Base-by-base conservation (phyloP, 23 red algal genomes). In the Chondrus crispus region DNA sequence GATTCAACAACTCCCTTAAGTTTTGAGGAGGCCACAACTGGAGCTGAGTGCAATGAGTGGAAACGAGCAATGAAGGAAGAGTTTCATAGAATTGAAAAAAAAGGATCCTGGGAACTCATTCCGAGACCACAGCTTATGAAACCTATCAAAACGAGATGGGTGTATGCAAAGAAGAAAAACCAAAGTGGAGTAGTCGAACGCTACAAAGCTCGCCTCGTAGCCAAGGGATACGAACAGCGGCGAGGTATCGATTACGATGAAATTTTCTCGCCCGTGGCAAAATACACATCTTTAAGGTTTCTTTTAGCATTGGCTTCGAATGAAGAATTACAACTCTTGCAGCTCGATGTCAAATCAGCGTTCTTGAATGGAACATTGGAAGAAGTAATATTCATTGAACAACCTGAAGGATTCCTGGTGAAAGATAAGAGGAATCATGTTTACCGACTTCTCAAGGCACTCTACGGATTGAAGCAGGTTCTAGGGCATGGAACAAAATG, bases 391-490 rank as follows among this genome's bases (percentile, higher is more conserved):
- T 72, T 20, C 14, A 14, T 72, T 26, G 24, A 72, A 72, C 22
- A 72, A 72, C 66, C 66, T 0, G 66, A 72, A 72, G 14, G 26
- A 20, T 72, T 14, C 18, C 18, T 14, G 16, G 0, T 26, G 14
- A 38, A 16, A 72, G 16, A 33, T 6, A 16, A 26, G 66, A 14
- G 14, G 26, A 38, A 72, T 72, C 33, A 72, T 72, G 66, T 38
- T 26, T 72, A 72, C 33, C 2, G 84, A 24, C 76, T 88, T 22
- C 9, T 79, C 76, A 88, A 88, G 71, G 84, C 84, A 2, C 66
- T 42, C 80, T 88, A 88, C 16, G 84, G 84, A 14, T 46, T 88
- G 26, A 88, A 88, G 84, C 84, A 88, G 36, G 84, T 68, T 32
- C 71, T 6, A 26, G 68, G 39, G 71, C 9, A n/a, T 88, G 84